Conservation (phyloP, 306 rosid species). For the Benincasa hispida region DNA sequence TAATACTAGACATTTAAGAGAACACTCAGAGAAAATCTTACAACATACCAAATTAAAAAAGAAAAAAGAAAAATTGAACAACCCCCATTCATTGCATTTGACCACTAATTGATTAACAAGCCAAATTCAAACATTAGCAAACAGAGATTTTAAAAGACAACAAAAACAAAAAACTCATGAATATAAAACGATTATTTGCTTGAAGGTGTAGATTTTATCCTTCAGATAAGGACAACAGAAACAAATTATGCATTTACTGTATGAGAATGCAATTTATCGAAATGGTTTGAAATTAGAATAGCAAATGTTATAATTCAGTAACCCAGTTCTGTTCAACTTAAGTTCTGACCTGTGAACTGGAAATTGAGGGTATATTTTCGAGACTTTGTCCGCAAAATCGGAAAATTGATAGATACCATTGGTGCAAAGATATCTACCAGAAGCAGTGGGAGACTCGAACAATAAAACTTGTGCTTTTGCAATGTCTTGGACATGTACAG, state of each 20-base stretch:
- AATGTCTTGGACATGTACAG: constrained; percentile 69
- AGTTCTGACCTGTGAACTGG: constrained; percentile 64
- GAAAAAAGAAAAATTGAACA: too few relatives aligned
- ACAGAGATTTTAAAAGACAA: too few relatives aligned
- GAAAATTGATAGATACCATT: constrained; percentile 59
- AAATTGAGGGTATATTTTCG: constrained; percentile 48
- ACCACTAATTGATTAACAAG: not conserved
- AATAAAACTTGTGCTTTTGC: constrained; percentile 47
- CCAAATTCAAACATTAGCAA: not conserved
- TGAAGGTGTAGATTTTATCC: not conserved
- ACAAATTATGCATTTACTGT: not conserved
- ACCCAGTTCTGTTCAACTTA: not conserved
- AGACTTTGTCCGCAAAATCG: constrained; percentile 39
- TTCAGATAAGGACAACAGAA: not conserved
- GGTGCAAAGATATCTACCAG: constrained; percentile 79
- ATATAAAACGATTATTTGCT: not conserved
- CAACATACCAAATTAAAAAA: too few relatives aligned
- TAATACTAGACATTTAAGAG: not conserved
- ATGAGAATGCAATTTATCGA: not conserved
- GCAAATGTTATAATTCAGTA: not conserved
- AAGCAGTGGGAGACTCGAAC: constrained; percentile 46
- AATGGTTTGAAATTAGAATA: not conserved
- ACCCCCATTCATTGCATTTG: not conserved
- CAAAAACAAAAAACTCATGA: too few relatives aligned
- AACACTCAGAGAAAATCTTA: too few relatives aligned